phyloP scores from a whole-genome alignment of 169 alveolate species.

The Cryptosporidium baileyi region DNA sequence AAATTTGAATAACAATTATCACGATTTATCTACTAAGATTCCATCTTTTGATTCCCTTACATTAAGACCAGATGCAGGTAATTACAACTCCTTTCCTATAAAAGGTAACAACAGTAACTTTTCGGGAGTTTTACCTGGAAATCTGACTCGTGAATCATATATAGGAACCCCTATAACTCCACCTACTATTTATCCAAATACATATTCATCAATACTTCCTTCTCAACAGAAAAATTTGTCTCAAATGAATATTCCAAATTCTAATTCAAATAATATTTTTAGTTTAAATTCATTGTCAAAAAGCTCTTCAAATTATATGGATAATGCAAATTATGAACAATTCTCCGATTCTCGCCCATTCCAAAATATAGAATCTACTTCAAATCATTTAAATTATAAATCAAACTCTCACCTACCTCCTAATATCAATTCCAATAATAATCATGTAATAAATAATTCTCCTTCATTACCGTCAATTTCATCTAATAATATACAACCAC shows the following conservation, averaged over 20 bases:
- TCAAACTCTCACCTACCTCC: not conserved
- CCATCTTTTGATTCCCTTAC: conserved; percentile 8
- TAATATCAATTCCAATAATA: not conserved
- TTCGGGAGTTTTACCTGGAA: not conserved
- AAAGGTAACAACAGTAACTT: not conserved
- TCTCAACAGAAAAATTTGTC: not conserved
- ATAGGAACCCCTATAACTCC: not conserved
- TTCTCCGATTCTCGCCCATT: not conserved
- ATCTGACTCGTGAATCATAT: not conserved
- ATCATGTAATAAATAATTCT: not conserved
- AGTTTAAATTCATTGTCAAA: too few relatives aligned
- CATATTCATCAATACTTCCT: conserved; percentile 4
- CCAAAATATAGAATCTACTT: not conserved
- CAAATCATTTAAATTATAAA: not conserved
- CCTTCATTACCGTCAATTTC: not conserved
- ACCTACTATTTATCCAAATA: conserved; percentile 14
- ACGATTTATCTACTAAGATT: not conserved
- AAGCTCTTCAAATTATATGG: too few relatives aligned
- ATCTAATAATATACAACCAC: not conserved
- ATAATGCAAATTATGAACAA: not conserved
- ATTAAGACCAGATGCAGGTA: not conserved
- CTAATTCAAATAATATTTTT: not conserved
- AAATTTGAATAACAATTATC: not conserved
- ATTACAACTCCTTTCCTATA: not conserved
- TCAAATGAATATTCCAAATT: not conserved